A percentile compares a stretch with the other conserved stretches of the same genome.
These are phyloP conservation scores for Neopestalotiopsis sp. DNA, from an alignment of 2,329 filamentous ascomycete species.

Conservation along the genomic window DNA sequence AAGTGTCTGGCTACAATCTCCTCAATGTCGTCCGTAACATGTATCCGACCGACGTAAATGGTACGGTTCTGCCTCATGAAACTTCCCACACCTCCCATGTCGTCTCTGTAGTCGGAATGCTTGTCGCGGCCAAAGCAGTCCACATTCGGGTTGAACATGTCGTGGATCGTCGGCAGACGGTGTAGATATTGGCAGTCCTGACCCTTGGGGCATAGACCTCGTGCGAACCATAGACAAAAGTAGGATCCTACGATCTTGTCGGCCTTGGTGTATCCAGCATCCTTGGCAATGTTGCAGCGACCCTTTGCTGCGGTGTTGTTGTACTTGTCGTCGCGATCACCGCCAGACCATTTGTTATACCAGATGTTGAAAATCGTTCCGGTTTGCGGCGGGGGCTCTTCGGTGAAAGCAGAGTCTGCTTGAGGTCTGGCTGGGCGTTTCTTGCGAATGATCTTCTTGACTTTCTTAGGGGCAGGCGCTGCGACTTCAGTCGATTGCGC, in stretches of 20 bases:
- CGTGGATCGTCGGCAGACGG: conserved; percentile 82
- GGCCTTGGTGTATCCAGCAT: conserved; percentile 79
- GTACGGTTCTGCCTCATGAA: conserved; percentile 96
- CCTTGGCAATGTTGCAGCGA: conserved; percentile 84
- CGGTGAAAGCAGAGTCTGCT: conserved; percentile 77
- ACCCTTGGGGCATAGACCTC: conserved; percentile 83
- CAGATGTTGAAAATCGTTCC: conserved; percentile 94
- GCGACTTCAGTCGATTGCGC: conserved; percentile 48
- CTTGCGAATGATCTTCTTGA: conserved; percentile 90
- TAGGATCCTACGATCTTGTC: conserved; percentile 80
- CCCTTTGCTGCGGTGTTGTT: conserved; percentile 82
- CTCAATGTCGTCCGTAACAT: conserved; percentile 96
- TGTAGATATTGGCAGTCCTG: conserved; percentile 95
- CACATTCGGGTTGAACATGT: conserved; percentile 91
- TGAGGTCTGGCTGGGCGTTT: conserved; percentile 88
- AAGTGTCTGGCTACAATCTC: conserved; percentile 95
- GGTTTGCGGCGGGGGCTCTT: conserved; percentile 87
- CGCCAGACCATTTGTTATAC: conserved; percentile 98
- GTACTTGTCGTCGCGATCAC: conserved; percentile 92
- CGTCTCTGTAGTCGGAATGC: conserved; percentile 89
- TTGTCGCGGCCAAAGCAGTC: conserved; percentile 97
- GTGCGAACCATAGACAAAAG: conserved; percentile 91
- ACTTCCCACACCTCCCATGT: conserved; percentile 95
- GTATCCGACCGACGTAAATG: conserved; percentile 90
- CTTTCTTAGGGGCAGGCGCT: conserved; percentile 62